phyloP scores from a whole-genome alignment of 169 alveolate genomes.

The Perkinsus marinus region DNA sequence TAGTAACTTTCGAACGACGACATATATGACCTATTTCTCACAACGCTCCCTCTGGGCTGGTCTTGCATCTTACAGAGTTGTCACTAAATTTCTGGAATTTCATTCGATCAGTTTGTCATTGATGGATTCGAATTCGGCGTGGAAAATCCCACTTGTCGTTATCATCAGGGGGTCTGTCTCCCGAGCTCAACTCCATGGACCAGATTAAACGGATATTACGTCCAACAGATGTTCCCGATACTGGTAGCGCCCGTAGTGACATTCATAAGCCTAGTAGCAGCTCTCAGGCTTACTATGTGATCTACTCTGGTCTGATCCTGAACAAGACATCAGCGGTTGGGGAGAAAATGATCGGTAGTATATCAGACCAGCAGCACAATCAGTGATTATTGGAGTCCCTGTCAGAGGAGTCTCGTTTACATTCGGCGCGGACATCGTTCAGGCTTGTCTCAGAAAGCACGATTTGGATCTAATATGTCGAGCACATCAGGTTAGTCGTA shows the following conservation, averaged over 20 bases:
- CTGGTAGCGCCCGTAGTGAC: constrained; percentile 36
- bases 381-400: neutral
- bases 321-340: constrained; percentile 95
- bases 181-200: constrained; percentile 88
- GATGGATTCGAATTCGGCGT: too few relatives aligned
- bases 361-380: too few relatives aligned
- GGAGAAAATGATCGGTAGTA: constrained; percentile 88
- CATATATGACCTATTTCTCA: too few relatives aligned
- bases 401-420: constrained; percentile 92
- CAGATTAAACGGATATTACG: constrained; percentile 87
- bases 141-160: too few relatives aligned
- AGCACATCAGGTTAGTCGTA: constrained; percentile 98
- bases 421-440: constrained; percentile 93
- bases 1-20: neutral
- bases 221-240: constrained; percentile 99
- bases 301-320: constrained; percentile 97
- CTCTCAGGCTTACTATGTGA: constrained; percentile 95
- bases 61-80: too few relatives aligned
- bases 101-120: too few relatives aligned
- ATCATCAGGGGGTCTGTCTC: constrained; percentile 81
- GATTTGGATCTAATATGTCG: constrained; percentile 98
- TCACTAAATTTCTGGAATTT: too few relatives aligned
- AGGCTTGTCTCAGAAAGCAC: constrained; percentile 83
- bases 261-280: neutral
- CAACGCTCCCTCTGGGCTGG: too few relatives aligned